phyloP scores from a whole-genome alignment of 345 rosid genomes.

The Eucalyptus marginata region DNA sequence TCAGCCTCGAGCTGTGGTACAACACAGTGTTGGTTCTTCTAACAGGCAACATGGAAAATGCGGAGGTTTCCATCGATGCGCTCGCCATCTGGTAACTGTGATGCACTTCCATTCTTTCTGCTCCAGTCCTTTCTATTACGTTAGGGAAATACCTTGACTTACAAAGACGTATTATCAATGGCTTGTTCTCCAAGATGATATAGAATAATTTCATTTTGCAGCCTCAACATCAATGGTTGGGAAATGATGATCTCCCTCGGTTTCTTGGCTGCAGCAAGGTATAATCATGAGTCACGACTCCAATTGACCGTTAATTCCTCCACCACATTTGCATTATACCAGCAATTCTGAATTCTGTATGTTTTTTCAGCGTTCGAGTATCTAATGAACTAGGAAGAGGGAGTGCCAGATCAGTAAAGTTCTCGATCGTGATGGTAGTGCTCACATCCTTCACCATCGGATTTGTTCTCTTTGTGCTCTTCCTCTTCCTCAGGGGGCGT shows the following conservation, averaged over 20 bases:
- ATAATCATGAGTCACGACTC: not conserved
- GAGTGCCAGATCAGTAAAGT: slow-evolving; percentile 28
- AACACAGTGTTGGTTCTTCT: slow-evolving; percentile 56
- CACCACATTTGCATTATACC: not conserved
- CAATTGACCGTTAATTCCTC: not conserved
- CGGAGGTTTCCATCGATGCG: slow-evolving; percentile 70
- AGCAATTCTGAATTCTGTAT: not conserved
- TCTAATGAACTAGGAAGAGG: slow-evolving; percentile 81
- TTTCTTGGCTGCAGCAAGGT: slow-evolving; percentile 74
- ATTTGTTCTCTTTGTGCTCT: slow-evolving; percentile 17
- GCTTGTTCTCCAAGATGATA: not conserved
- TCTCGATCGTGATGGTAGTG: slow-evolving; percentile 26
- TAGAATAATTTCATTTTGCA: not conserved
- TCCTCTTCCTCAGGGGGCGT: slow-evolving; percentile 36
- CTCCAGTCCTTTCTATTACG: not conserved
- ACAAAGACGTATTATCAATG: not conserved
- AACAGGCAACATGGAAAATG: slow-evolving; percentile 57
- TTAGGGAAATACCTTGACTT: not conserved
- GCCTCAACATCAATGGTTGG: slow-evolving; percentile 64
- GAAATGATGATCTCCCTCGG: slow-evolving; percentile 86
- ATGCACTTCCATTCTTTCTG: not conserved
- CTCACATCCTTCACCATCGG: slow-evolving; percentile 44
- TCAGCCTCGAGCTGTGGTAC: slow-evolving; percentile 86
- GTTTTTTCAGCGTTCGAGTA: slow-evolving; percentile 51
- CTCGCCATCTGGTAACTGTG: slow-evolving; percentile 58